phyloP scores from a whole-genome alignment of 257 asterid species.

The Solanum pinnatisectum region DNA sequence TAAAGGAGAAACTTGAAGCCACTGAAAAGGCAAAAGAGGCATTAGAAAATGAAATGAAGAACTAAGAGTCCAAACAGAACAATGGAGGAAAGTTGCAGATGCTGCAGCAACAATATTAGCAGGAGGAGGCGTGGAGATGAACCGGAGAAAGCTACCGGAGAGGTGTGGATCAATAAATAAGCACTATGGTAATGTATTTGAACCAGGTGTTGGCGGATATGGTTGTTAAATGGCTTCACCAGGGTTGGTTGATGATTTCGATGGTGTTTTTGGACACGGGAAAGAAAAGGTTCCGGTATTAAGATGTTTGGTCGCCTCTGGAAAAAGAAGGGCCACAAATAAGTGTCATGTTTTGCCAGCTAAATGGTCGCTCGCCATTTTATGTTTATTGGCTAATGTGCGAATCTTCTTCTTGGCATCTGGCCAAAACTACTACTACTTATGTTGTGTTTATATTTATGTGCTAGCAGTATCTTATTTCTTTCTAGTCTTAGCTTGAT shows the following conservation, averaged over 20 bases:
- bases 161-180: constrained; percentile 93
- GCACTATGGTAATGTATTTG: constrained; percentile 30
- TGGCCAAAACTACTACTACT: not conserved
- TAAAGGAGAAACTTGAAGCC: constrained; percentile 38
- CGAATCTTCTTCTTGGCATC: not conserved
- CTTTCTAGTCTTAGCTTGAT: not conserved
- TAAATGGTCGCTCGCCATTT: constrained; percentile 22
- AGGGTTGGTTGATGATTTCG: constrained; percentile 31
- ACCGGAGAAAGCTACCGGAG: constrained; percentile 58
- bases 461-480: not conserved
- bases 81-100: constrained; percentile 96
- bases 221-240: constrained; percentile 52
- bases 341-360: no score
- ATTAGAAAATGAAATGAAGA: constrained; percentile 73
- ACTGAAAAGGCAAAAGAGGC: constrained; percentile 46
- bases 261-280: constrained; percentile 48
- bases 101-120: constrained; percentile 84
- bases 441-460: not conserved
- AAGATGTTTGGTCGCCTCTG: no score
- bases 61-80: constrained; percentile 85
- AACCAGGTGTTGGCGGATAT: constrained; percentile 24
- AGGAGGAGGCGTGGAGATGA: constrained; percentile 52
- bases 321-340: no score
- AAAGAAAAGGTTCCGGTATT: constrained; percentile 33
- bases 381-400: not conserved